Evolutionary conservation across 2,329 filamentous ascomycete species (phyloP), one percentile per base, ranked within the genome.

Genomic region (Pestalotiopsis sp.): DNA sequence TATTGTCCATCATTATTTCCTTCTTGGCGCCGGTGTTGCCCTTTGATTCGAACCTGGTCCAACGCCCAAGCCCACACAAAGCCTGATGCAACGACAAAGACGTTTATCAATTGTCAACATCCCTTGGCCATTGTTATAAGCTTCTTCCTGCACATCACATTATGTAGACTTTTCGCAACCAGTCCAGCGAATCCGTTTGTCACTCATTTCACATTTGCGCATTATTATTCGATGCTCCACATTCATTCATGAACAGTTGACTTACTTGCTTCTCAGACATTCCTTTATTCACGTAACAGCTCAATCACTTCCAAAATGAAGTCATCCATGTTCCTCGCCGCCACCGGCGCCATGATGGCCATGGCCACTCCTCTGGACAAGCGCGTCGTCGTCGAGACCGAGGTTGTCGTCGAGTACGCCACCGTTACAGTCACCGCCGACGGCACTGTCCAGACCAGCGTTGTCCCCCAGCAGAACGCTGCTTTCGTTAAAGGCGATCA

Each of bases 341-440:
- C 77, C 64, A 70, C 78, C 70, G 72, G 75, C 66, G 79, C 78
- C 64, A 72, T 73, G 59, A 68, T 80, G 68, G 79, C 75, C 67
- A 63, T 77, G 62, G 77, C 77, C 61, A 74, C 70, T 35, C 79
- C 80, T 26, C 52, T 80, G 55, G 68, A 76, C 61, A 76, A 75
- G 73, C 76, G 78, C 35, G 69, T 74, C 55, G 68, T 76, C 39
- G 75, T 78, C 66, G 58, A 61, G 58, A 78, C 77, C 38, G 73
- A 78, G 11, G 73, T 78, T 59, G 75, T 80, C 40, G 70, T 72
- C 64, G 75, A 75, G 20, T 75, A 73, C 67, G 68, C 70, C 44
- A 77, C 75, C 22, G 75, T 81, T 66, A 81, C 79, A 30, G 78
- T 81, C 40, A 81, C 80, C 30, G 75, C 66, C 6, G 78, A 73